These are phyloP conservation scores for Tillandsia fasciculata DNA, from an alignment of 176 grass and related monocot species.

Conservation along the genomic window DNA sequence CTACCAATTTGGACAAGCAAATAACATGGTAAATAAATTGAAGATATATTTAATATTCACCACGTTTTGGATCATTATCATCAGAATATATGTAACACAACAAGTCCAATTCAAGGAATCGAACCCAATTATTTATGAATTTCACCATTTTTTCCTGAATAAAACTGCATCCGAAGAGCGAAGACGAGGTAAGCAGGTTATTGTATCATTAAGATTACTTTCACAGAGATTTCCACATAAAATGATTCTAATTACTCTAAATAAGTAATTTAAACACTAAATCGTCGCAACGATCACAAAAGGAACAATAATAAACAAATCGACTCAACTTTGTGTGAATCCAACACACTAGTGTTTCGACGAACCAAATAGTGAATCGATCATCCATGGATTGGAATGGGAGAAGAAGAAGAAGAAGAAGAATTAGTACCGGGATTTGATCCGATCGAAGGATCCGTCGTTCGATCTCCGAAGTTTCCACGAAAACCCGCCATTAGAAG, in stretches of 20 bases:
- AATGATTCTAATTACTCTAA: too few relatives aligned
- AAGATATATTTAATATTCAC: not conserved
- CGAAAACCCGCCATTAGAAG: not conserved
- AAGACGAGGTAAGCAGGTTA: too few relatives aligned
- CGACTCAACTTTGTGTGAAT: too few relatives aligned
- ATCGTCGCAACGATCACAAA: too few relatives aligned
- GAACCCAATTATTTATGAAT: too few relatives aligned
- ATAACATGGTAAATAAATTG: not conserved
- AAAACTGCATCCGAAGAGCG: too few relatives aligned
- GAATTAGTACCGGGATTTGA: not conserved
- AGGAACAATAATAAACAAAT: too few relatives aligned
- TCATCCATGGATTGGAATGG: not conserved
- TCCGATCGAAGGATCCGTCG: not conserved
- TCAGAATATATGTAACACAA: not conserved
- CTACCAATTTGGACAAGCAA: not conserved
- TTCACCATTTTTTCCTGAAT: too few relatives aligned
- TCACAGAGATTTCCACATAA: too few relatives aligned
- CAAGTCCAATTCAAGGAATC: not conserved
- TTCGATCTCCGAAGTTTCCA: not conserved
- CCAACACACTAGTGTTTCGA: not conserved
- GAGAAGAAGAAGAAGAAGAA: not conserved
- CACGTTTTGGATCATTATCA: not conserved
- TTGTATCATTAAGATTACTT: too few relatives aligned
- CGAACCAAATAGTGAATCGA: not conserved
- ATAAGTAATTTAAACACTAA: too few relatives aligned